Evolutionary conservation across 2,329 filamentous ascomycete species (phyloP), one percentile per base, ranked within the genome.

Genomic region (Exophiala viscosa): DNA sequence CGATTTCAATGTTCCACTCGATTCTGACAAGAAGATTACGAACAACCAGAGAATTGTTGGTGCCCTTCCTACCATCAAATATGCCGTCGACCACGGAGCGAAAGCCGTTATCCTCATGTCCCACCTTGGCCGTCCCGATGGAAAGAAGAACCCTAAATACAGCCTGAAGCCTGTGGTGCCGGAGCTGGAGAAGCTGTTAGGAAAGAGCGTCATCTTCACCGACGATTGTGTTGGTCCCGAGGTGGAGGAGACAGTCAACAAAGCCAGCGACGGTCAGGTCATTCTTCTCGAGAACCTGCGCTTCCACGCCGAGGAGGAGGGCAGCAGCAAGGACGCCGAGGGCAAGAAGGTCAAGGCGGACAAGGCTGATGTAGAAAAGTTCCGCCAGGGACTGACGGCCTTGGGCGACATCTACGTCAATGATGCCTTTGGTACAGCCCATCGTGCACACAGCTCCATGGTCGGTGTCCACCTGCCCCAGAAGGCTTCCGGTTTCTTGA

Each of bases 381-480:
- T 99, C 84, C 85, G 95, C 73, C 93, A 95, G 81, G 89, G 88
- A 40, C 76, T 99, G 71, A 99, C 95, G 70, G 88, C 88, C 59
- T 83, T 99, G 58, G 93, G 93, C 65, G 93, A 99, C 69, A 79
- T 99, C 67, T 99, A 89, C 77, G 85, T 99, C 83, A 99, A 99
- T 76, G 93, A 99, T 68, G 93, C 95, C 59, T 99, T 99, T 71
- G 93, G 93, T 73, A 99, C 93, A 58, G 93, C 93, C 57, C 93
- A 99, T 81, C 90, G 93, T 72, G 93, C 89, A 44, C 93, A 99
- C 84, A 96, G 90, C 74, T 97, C 92, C 73, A 99, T 99, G 93
- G 93, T 99, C 66, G 93, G 93, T 67, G 82, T 96, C 60, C 85
- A 96, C 63, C 86, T 99, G 44, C 91, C 92, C 64, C 90, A 97